Evolutionary conservation across 805 yeast genomes (phyloP).

Genomic region (Wickerhamiella kurtzmanii): DNA sequence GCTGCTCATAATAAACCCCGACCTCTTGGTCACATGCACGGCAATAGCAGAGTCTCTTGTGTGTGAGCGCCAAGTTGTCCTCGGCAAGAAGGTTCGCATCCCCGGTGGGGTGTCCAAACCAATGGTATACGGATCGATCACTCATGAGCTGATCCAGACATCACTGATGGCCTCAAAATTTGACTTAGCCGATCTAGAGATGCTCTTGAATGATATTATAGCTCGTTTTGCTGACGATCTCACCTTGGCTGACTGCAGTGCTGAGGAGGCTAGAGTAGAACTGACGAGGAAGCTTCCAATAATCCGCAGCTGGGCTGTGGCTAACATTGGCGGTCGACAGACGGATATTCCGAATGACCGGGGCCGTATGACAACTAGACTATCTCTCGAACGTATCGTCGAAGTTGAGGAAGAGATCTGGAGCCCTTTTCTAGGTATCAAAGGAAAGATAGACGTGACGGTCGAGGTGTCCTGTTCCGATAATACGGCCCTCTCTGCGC

Average conservation of each 20-base stretch:
- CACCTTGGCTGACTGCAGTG: constrained; percentile 39
- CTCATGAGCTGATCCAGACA: constrained; percentile 60
- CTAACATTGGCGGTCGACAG: not conserved
- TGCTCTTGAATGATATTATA: constrained; percentile 22
- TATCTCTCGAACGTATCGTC: constrained; percentile 27
- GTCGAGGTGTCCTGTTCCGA: constrained; percentile 41
- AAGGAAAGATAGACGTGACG: constrained; percentile 84
- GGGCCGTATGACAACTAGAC: constrained; percentile 29
- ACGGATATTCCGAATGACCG: constrained; percentile 1
- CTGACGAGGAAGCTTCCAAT: constrained; percentile 38
- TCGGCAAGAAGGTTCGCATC: constrained; percentile 45
- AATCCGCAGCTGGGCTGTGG: constrained; percentile 23
- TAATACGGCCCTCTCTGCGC: constrained; percentile 43
- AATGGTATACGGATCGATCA: constrained; percentile 65
- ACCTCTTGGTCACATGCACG: constrained; percentile 68
- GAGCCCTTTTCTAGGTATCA: constrained; percentile 81
- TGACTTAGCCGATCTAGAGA: constrained; percentile 8
- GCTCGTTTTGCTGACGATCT: constrained; percentile 28
- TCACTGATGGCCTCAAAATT: constrained; percentile 25
- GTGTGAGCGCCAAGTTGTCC: constrained; percentile 60
- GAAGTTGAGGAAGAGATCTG: constrained; percentile 85
- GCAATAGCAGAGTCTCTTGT: constrained; percentile 59
- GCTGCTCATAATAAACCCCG: constrained; percentile 74
- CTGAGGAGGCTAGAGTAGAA: constrained; percentile 38
- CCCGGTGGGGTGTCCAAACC: constrained; percentile 40